Evolutionary conservation across 2,329 filamentous ascomycete species (phyloP), one percentile per base, ranked within the genome.

Genomic region (Aspergillus tubingensis): DNA sequence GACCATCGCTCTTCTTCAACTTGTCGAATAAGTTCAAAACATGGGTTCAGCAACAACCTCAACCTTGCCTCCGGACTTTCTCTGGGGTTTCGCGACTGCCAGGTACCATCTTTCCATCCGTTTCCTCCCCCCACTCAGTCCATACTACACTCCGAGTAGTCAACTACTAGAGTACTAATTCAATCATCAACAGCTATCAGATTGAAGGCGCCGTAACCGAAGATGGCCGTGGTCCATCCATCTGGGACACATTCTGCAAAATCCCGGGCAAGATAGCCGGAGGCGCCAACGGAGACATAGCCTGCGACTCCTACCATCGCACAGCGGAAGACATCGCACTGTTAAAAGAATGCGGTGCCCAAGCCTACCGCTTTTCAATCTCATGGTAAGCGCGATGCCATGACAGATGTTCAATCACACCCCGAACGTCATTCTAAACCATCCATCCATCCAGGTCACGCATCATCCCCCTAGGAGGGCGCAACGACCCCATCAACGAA

Each of bases 221-320:
- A 72, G 91, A 94, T 73, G 92, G 91, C 65, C 90, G 91, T 65
- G 89, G 86, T 21, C 88, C 91, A 57, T 91, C 89, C 63, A 95
- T 96, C 76, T 96, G 92, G 92, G 92, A 96, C 78, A 88, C 85
- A n/a, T 96, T 96, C 80, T 93, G 90, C 78, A 85, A 85, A 64
- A 88, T 86, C 57, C 87, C 89, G 6, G 91, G 91, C 70, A 96
- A 95, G 79, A 92, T 95, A 70, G 91, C 91, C 58, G 90, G 91
- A 69, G 88, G 86, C 60, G 87, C 83, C 67, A 89, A 87, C 47
- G 92, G 92, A 55, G 88, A 86, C 54, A 85, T 91, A 47, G 91
- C 92, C 39, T 96, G 92, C 79, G 91, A 96, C 80, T 93, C 90
- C 27, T 96, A 96, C 82, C 88, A 94, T 78, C 87, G 89, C 56